Evolutionary conservation across 2,329 filamentous ascomycete genomes (phyloP).

Genomic region (Penicillium sp.): DNA sequence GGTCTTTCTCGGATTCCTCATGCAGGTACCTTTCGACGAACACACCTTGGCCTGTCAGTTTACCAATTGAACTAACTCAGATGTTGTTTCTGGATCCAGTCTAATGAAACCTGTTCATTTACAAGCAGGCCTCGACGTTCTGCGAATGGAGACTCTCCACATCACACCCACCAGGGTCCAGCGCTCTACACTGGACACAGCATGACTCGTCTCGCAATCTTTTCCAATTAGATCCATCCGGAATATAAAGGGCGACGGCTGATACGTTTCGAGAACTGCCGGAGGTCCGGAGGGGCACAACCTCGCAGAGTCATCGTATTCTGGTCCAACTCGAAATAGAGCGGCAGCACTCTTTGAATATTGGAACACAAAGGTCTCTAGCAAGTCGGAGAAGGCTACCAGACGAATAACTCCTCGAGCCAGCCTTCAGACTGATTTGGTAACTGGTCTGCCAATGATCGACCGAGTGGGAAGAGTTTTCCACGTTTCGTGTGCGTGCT

Average conservation of each 20-base stretch:
- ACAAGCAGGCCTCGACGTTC: not conserved
- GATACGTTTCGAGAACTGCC: not conserved
- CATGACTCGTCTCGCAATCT: not conserved
- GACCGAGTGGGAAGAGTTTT: not conserved
- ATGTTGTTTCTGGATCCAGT: not conserved
- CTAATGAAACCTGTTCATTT: not conserved
- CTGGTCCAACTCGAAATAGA: not conserved
- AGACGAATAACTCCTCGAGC: not conserved
- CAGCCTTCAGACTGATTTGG: not conserved
- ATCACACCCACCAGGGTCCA: conserved; percentile 12
- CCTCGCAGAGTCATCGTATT: not conserved
- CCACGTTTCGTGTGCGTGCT: conserved; percentile 8
- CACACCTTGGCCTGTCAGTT: not conserved
- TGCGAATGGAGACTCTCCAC: conserved; percentile 10
- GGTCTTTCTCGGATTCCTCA: not conserved
- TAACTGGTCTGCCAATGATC: conserved; percentile 8
- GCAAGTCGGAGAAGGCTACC: not conserved
- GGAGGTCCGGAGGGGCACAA: not conserved
- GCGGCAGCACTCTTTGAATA: not conserved
- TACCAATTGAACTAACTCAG: not conserved
- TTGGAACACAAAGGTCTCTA: conserved; percentile 1
- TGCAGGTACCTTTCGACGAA: conserved; percentile 8
- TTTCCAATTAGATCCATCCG: not conserved
- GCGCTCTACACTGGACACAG: not conserved
- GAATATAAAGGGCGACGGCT: not conserved